Evolutionary conservation across 371 early-diverging fungal genomes (phyloP), one percentile per base, ranked within the genome.

Genomic region (Chytridiales sp.): DNA sequence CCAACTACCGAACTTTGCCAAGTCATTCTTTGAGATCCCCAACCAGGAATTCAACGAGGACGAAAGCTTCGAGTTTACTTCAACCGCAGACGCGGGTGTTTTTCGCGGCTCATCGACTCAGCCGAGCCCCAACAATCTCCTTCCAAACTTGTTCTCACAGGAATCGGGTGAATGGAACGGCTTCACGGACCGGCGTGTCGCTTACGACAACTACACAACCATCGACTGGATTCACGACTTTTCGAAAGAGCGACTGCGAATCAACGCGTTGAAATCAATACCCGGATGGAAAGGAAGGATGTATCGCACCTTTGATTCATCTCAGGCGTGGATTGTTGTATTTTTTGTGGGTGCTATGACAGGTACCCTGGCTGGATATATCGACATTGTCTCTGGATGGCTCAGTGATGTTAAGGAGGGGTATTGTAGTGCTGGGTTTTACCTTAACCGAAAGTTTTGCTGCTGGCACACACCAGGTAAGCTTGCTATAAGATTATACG

Each of bases 151-250:
- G n/a, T n/a, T n/a, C n/a, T n/a, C n/a, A n/a, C n/a, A n/a, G n/a
- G n/a, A n/a, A n/a, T n/a, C 9, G 9, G n/a, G 42, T 1, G 49
- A 50, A 24, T 62, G 63, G 56, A 42, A 8, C 40, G 56, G 47
- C 5, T 48, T 55, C 62, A 47, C 22, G 42, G 51, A 24, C 32
- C 73, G 77, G 56, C 68, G 82, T 41, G 85, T 83, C n/a, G 85
- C 76, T 0, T 82, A 82, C 56, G 78, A 76, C 44, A 74, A 85
- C 62, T 85, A 80, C 48, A 78, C 84, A 0, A 83, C 85, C 8
- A 85, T 85, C 43, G 94, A 95, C 72, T 94, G 92, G 91, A 89
- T 91, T 34, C 90, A 93, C 63, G 94, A 93, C 66, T 82, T 88
- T 57, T 85, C 90, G 29, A 87, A 90, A 66, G 74, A 62, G 47